Evolutionary conservation across 2,329 filamentous ascomycete species (phyloP).

Genomic region (Ascochyta clinopodiicola): DNA sequence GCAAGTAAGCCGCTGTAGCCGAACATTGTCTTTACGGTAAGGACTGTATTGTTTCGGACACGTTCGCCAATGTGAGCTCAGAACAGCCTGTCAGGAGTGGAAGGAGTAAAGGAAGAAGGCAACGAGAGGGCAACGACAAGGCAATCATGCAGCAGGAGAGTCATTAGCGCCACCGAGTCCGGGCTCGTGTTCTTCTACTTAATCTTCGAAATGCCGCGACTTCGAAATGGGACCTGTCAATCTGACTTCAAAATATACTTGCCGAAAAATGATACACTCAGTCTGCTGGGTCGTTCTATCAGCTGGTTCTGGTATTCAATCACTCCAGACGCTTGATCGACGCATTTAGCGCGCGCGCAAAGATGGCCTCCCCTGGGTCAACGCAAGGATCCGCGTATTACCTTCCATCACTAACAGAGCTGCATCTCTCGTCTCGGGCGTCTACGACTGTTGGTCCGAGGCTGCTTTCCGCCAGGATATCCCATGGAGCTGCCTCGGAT

Average conservation of each 20-base stretch:
- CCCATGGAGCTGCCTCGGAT: background rate
- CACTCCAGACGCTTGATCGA: background rate
- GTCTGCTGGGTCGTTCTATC: background rate
- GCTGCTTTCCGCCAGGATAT: background rate
- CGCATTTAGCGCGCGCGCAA: slow-evolving; percentile 1
- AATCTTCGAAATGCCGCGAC: slow-evolving; percentile 25
- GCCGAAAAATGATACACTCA: background rate
- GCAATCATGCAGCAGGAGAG: slow-evolving; percentile 19
- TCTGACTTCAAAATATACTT: background rate
- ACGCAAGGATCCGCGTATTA: slow-evolving; percentile 25
- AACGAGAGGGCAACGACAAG: slow-evolving; percentile 16
- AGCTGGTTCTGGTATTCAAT: background rate
- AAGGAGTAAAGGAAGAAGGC: slow-evolving; percentile 16
- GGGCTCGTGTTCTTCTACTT: slow-evolving; percentile 25
- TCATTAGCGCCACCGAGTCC: slow-evolving; percentile 24
- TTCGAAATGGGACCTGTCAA: background rate
- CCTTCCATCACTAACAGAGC: slow-evolving; percentile 28
- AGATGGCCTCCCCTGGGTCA: background rate
- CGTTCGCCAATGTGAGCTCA: slow-evolving; percentile 23
- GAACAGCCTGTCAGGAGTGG: slow-evolving; percentile 6
- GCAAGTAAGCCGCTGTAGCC: slow-evolving; percentile 17
- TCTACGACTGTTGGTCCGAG: background rate
- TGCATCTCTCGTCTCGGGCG: slow-evolving; percentile 15
- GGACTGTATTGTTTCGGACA: background rate
- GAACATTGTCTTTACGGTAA: slow-evolving; percentile 13